A percentile compares a stretch with the other conserved stretches of the same genome.
phyloP scores from a whole-genome alignment of 768 basidiomycete species.

The Boletus huronensis region DNA sequence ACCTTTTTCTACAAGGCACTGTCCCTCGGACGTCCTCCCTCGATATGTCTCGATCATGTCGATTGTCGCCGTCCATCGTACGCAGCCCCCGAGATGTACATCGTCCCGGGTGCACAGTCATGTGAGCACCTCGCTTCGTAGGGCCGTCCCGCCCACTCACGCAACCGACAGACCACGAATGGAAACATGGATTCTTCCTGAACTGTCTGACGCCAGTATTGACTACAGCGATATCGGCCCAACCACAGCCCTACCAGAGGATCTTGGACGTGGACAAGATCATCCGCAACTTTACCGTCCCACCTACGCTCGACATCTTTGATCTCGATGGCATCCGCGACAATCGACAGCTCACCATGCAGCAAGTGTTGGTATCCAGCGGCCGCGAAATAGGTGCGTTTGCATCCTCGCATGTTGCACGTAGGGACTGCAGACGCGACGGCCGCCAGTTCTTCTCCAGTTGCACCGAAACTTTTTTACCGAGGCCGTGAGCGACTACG shows the following conservation, averaged over 20 bases:
- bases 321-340: slow-evolving; percentile 36
- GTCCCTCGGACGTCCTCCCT: slow-evolving; percentile 69
- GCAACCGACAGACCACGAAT: slow-evolving; percentile 54
- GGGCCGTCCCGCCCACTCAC: slow-evolving; percentile 9
- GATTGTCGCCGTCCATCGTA: slow-evolving; percentile 50
- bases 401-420: slow-evolving; percentile 12
- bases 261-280: slow-evolving; percentile 52
- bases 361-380: slow-evolving; percentile 56
- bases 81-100: slow-evolving; percentile 27
- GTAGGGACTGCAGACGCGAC: neutral
- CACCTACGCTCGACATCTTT: slow-evolving; percentile 46
- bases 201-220: slow-evolving; percentile 62
- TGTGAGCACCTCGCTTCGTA: slow-evolving; percentile 24
- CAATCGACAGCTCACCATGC: slow-evolving; percentile 58
- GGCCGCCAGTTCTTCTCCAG: slow-evolving; percentile 54
- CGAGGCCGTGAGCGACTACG: slow-evolving; percentile 53
- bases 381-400: slow-evolving; percentile 59
- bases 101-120: slow-evolving; percentile 27
- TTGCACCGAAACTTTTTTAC: slow-evolving; percentile 67
- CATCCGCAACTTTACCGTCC: slow-evolving; percentile 55
- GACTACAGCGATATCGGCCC: slow-evolving; percentile 52
- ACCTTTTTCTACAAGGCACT: slow-evolving; percentile 44
- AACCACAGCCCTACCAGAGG: slow-evolving; percentile 47
- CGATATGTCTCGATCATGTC: slow-evolving; percentile 60
- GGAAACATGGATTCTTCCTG: slow-evolving; percentile 66